Evolutionary conservation across 2,329 filamentous ascomycete species (phyloP).

Genomic region (Conoideocrella luteorostrata): DNA sequence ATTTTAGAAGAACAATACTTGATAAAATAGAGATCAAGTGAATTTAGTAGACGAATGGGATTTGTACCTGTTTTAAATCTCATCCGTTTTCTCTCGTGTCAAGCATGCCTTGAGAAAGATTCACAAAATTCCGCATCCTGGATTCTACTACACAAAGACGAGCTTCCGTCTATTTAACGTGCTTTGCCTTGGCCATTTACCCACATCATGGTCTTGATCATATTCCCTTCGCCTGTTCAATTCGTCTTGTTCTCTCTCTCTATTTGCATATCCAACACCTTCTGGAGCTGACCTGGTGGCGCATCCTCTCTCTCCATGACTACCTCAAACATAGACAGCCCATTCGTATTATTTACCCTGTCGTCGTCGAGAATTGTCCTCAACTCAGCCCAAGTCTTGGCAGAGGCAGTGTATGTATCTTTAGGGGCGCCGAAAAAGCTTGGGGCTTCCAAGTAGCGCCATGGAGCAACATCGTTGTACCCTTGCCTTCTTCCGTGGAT

Average conservation of each 20-base stretch:
- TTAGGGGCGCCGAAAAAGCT: conserved; percentile 38
- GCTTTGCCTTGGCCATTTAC: too few species aligned
- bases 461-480: conserved; percentile 51
- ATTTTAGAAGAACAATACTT: too few species aligned
- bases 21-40: too few species aligned
- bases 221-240: too few species aligned
- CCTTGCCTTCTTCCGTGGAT: conserved; percentile 47
- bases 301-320: conserved; percentile 11
- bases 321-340: conserved; percentile 10
- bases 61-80: too few species aligned
- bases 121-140: too few species aligned
- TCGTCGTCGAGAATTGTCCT: conserved; percentile 2
- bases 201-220: too few species aligned
- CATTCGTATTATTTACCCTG: not conserved
- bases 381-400: conserved; percentile 8
- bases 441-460: conserved; percentile 44
- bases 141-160: too few species aligned
- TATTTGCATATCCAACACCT: conserved; percentile 8
- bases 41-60: too few species aligned
- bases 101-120: too few species aligned
- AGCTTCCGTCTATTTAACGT: too few species aligned
- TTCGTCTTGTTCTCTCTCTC: not conserved
- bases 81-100: too few species aligned
- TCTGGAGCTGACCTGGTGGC: conserved; percentile 5
- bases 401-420: conserved; percentile 9